phyloP scores from a whole-genome alignment of 345 rosid species.

The Clarkia xantiana region DNA sequence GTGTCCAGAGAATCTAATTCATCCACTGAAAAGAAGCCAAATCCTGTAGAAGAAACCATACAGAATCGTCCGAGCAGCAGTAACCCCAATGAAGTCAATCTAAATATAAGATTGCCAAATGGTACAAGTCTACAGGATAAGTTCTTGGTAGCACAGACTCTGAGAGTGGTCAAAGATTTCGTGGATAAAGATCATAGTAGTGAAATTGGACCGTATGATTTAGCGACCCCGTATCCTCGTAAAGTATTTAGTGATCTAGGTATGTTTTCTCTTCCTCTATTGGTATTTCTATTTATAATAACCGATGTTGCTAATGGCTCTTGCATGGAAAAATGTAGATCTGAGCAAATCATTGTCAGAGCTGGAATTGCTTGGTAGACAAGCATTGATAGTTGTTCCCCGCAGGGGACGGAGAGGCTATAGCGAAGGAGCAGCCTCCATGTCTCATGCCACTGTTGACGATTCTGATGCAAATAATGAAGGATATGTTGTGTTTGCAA shows the following conservation, averaged over 20 bases:
- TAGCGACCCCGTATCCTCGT: conserved; percentile 84
- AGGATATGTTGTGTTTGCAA: conserved; percentile 49
- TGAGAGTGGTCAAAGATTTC: conserved; percentile 56
- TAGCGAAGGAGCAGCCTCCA: conserved; percentile 29
- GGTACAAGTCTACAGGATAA: conserved; percentile 57
- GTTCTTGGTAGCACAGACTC: conserved; percentile 39
- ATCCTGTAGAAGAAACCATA: conserved; percentile 10
- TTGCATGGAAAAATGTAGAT: conserved; percentile 25
- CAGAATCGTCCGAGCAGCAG: conserved; percentile 8
- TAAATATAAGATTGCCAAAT: conserved; percentile 62
- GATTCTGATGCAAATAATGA: conserved; percentile 25
- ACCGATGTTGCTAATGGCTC: background rate
- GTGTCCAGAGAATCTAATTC: conserved; percentile 6
- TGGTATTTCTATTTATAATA: background rate
- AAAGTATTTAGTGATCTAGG: conserved; percentile 70
- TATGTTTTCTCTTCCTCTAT: conserved; percentile 12
- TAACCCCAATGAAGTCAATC: conserved; percentile 38
- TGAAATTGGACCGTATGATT: conserved; percentile 42
- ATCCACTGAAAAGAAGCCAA: conserved; percentile 13
- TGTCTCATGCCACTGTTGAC: conserved; percentile 19
- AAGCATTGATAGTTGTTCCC: conserved; percentile 71
- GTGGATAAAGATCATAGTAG: conserved; percentile 45
- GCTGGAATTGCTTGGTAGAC: conserved; percentile 60
- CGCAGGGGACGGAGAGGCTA: conserved; percentile 24
- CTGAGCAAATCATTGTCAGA: conserved; percentile 52